Evolutionary conservation across 2,329 filamentous ascomycete species (phyloP).

Genomic region (Atkinsonella hypoxylon): DNA sequence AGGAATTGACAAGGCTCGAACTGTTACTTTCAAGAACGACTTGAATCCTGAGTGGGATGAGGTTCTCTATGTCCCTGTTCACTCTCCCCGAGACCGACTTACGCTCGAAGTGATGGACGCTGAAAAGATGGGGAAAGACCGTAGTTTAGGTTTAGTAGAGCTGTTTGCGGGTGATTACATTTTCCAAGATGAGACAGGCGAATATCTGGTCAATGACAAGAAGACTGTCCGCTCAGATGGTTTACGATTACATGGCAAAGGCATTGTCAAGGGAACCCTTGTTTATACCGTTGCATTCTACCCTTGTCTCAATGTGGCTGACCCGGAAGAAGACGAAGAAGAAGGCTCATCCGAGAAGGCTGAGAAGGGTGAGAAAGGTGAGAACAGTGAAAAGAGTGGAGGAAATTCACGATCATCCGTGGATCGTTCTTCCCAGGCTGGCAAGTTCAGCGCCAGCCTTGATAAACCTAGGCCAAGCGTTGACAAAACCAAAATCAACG

Average conservation of each 20-base stretch:
- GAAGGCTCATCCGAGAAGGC: slow-evolving; percentile 19
- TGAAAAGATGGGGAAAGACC: slow-evolving; percentile 83
- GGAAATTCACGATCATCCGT: slow-evolving; percentile 7
- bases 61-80: slow-evolving; percentile 84
- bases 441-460: slow-evolving; percentile 30
- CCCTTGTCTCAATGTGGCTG: slow-evolving; percentile 73
- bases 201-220: slow-evolving; percentile 66
- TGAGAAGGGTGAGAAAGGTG: slow-evolving; percentile 1
- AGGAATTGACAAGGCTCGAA: slow-evolving; percentile 80
- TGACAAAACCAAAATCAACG: slow-evolving; percentile 1
- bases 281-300: slow-evolving; percentile 83
- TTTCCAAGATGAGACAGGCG: slow-evolving; percentile 62
- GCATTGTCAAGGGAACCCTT: slow-evolving; percentile 65
- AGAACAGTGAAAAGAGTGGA: slow-evolving; percentile 3
- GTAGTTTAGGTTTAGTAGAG: slow-evolving; percentile 73
- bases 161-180: slow-evolving; percentile 70
- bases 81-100: slow-evolving; percentile 71
- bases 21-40: slow-evolving; percentile 93
- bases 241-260: slow-evolving; percentile 63
- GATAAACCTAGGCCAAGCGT: slow-evolving; percentile 13
- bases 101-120: slow-evolving; percentile 93
- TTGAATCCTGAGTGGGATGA: slow-evolving; percentile 94
- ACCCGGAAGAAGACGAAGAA: slow-evolving; percentile 75
- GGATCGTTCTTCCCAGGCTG: slow-evolving; percentile 21
- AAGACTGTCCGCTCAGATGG: slow-evolving; percentile 56